A percentile compares a stretch with the other conserved stretches of the same genome.
These are phyloP conservation scores for Pichia sp. DNA, from an alignment of 1,139 yeast species.

Conservation along the genomic window DNA sequence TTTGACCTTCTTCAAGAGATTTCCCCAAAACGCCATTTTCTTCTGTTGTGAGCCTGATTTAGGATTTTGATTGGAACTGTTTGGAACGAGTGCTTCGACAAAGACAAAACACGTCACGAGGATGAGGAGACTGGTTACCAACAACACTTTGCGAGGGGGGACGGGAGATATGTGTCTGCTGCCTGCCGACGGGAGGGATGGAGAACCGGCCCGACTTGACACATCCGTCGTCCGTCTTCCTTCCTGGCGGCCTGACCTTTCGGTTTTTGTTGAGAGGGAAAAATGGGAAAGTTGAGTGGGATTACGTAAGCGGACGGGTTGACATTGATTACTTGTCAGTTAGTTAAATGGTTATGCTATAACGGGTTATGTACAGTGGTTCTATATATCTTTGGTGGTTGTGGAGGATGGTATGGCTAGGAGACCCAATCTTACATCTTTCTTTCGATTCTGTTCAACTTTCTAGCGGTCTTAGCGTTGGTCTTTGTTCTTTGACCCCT, in stretches of 20 bases:
- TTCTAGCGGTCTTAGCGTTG: constrained; percentile 87
- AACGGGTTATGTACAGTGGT: not conserved
- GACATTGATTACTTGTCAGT: not conserved
- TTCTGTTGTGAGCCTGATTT: too few species aligned
- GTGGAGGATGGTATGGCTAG: too few species aligned
- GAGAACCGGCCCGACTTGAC: too few species aligned
- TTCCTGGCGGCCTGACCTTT: too few species aligned
- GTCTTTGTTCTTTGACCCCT: constrained; percentile 93
- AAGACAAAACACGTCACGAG: constrained; percentile 11
- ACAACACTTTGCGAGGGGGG: constrained; percentile 6
- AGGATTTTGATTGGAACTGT: too few species aligned
- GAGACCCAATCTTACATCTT: constrained; percentile 24
- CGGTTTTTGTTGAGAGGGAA: too few species aligned
- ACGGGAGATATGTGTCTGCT: not conserved
- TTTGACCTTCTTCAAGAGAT: constrained; percentile 34
- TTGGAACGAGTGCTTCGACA: constrained; percentile 4
- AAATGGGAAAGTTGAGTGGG: too few species aligned
- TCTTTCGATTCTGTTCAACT: constrained; percentile 76
- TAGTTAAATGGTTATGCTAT: too few species aligned
- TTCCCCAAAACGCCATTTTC: constrained; percentile 25
- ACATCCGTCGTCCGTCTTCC: too few species aligned
- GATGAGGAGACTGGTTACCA: constrained; percentile 2
- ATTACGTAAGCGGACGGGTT: not conserved
- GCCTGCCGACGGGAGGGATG: too few species aligned
- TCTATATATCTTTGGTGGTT: too few species aligned